Base-by-base conservation (phyloP, 352 stramenopile species). In the Phytophthora vignae region DNA sequence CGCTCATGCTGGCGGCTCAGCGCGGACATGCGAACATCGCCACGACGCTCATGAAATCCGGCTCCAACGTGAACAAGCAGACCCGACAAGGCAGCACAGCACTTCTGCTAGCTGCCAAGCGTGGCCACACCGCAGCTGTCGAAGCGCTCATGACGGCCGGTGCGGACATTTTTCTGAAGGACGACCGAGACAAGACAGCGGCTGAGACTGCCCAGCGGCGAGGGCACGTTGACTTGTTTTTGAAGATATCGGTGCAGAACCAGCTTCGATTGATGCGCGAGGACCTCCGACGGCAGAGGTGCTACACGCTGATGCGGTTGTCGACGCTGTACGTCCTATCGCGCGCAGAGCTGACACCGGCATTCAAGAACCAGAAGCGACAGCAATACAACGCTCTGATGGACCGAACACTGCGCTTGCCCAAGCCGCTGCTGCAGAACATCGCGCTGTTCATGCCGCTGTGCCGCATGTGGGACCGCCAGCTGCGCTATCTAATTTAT, bases 31-130 rank as follows among this genome's bases (percentile, higher is more conserved):
- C 90, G 1, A 79, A 74, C 21, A 96, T 96, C 27, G 88, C 88
- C 15, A 93, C 88, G 7, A 92, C 87, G 33, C 69, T 96, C 15
- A 93, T 96, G 71, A 83, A 87, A 11, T 86, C 90, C 2, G 90
- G 90, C 2, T 95, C 90, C 1, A 82, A 95, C n/a, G 90, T 96
- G 31, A 92, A 96, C 75, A 95, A 92, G 53, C 90, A 96, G 61
- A 96, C 90, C 12, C 78, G 90, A 4, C 90, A 96, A 74, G 90
- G 90, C 31, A 95, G 88, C 67, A 96, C 90, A 1, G 90, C 90
- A n/a, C 76, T 96, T 12, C 70, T 96, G 2, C 73, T 96, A 1
- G 90, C 90, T 25, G 87, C 90, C 2, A 96, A 96, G 62, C 84
- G 90, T 6, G 90, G 90, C 2, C 90, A 96, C 50, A 91, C 86